Percentiles rank a stretch among this genome's conserved stretches.
These are phyloP conservation scores for Boeremia lycopersici DNA, from an alignment of 2,329 filamentous ascomycete genomes.

Conservation along the genomic window DNA sequence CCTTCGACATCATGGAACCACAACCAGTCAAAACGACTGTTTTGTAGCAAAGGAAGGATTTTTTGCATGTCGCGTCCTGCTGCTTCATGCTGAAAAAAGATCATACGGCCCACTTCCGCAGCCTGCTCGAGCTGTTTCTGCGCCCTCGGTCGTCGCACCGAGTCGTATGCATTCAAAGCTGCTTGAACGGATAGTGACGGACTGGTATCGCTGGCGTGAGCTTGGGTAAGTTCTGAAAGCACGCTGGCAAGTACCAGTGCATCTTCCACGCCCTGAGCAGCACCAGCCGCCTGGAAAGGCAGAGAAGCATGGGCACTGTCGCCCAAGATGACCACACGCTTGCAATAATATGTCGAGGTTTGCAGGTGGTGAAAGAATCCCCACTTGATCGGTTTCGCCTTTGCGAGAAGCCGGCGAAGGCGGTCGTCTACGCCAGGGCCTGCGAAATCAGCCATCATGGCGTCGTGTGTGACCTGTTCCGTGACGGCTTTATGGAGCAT, in stretches of 20 bases:
- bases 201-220: background rate
- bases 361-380: slow-evolving; percentile 31
- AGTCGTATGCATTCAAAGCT: slow-evolving; percentile 33
- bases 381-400: slow-evolving; percentile 32
- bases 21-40: slow-evolving; percentile 3
- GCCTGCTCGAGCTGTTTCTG: slow-evolving; percentile 30
- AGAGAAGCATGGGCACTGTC: slow-evolving; percentile 36
- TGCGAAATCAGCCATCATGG: slow-evolving; percentile 33
- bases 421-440: slow-evolving; percentile 18
- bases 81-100: slow-evolving; percentile 20
- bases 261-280: slow-evolving; percentile 40
- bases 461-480: slow-evolving; percentile 23
- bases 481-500: slow-evolving; percentile 11
- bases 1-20: slow-evolving; percentile 8
- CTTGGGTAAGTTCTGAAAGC: slow-evolving; percentile 9
- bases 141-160: slow-evolving; percentile 29
- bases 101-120: slow-evolving; percentile 20
- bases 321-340: slow-evolving; percentile 31
- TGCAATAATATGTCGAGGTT: slow-evolving; percentile 32
- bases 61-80: slow-evolving; percentile 18
- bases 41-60: slow-evolving; percentile 3
- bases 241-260: slow-evolving; percentile 32
- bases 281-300: slow-evolving; percentile 37
- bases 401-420: slow-evolving; percentile 20
- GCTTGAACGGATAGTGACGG: slow-evolving; percentile 7